A percentile compares a stretch with the other conserved stretches of the same genome.
Conservation (phyloP, 202 grass and related monocot species). For the Carex arenaria region DNA sequence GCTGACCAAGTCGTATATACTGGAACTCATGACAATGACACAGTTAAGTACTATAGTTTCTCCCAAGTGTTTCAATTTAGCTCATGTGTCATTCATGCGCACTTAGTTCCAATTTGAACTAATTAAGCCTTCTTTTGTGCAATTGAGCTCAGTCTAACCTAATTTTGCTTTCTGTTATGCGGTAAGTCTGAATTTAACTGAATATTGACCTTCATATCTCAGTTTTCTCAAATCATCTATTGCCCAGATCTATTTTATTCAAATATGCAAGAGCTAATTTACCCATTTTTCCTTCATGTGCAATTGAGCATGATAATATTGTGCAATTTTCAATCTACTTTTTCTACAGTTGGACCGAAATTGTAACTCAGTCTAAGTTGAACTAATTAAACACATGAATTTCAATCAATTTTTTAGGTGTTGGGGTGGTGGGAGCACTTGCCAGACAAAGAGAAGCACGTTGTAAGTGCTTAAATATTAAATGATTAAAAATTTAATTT, state of each 20-base stretch:
- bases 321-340: neutral
- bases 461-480: constrained; percentile 34
- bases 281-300: neutral
- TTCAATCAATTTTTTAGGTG: constrained; percentile 34
- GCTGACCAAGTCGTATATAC: constrained; percentile 93
- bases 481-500: constrained; percentile 3
- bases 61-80: neutral
- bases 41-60: constrained; percentile 36
- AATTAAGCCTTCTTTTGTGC: neutral
- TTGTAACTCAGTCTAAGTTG: neutral
- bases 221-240: neutral
- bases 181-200: neutral
- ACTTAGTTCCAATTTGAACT: neutral
- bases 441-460: constrained; percentile 55
- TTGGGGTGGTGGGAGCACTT: constrained; percentile 82
- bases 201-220: neutral
- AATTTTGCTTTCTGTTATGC: neutral
- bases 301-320: neutral
- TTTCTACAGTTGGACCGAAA: neutral
- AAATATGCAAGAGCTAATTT: neutral
- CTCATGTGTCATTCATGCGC: neutral
- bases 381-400: constrained; percentile 7
- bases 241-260: neutral
- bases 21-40: constrained; percentile 97
- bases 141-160: neutral